Conservation (phyloP, 768 basidiomycete genomes). For the Termitomyces sp. region DNA sequence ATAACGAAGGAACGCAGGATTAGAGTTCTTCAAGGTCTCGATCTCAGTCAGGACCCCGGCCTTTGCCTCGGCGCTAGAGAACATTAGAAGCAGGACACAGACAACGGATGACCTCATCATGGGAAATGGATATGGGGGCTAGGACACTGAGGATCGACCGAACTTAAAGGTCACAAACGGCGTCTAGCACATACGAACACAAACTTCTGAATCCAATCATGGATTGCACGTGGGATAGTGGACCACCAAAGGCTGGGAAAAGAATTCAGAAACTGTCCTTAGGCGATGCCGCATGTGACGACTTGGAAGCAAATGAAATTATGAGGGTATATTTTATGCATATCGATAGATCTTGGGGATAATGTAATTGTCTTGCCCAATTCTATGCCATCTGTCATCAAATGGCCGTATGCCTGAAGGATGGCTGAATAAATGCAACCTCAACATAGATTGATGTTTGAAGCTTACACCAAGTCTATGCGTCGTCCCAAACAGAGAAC, state of each 20-base stretch:
- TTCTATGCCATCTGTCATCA: background rate
- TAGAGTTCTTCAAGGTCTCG: slow-evolving; percentile 24
- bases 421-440: background rate
- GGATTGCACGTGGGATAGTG: background rate
- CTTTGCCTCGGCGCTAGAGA: slow-evolving; percentile 3
- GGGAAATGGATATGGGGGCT: background rate
- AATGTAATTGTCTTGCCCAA: slow-evolving; percentile 2
- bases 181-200: background rate
- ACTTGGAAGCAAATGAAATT: background rate
- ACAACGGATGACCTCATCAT: slow-evolving; percentile 7
- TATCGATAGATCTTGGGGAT: slow-evolving; percentile 4
- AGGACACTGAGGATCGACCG: background rate
- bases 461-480: slow-evolving; percentile 14
- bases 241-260: too few species aligned
- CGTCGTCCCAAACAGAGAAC: slow-evolving; percentile 59
- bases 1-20: slow-evolving; percentile 37
- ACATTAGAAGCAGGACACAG: background rate
- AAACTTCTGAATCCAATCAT: background rate
- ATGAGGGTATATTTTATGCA: background rate
- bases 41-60: slow-evolving; percentile 14
- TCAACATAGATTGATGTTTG: background rate
- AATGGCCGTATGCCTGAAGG: background rate
- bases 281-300: background rate
- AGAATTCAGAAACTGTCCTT: background rate
- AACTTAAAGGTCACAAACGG: background rate